A percentile compares a stretch with the other conserved stretches of the same genome.
Conservation (phyloP, 139 green algal genomes). For the Picochlorum sp. region DNA sequence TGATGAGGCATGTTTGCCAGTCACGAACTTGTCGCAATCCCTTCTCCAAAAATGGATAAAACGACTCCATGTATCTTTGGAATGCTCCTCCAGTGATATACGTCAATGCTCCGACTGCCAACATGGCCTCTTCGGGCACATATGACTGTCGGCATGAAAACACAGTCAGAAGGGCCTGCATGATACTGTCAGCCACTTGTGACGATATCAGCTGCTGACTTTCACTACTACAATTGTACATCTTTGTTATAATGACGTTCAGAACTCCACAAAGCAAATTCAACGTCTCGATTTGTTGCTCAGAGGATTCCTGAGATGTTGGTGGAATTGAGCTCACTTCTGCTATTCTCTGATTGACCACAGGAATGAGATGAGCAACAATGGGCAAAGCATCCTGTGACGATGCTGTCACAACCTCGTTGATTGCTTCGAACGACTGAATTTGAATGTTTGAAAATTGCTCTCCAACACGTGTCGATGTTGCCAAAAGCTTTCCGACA, state of each 20-base stretch:
- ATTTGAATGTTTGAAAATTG: conserved; percentile 50
- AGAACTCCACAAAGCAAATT: conserved; percentile 89
- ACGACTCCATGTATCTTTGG: conserved; percentile 83
- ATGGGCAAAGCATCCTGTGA: conserved; percentile 63
- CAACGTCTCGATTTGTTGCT: conserved; percentile 65
- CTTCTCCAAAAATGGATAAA: conserved; percentile 73
- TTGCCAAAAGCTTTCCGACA: conserved; percentile 65
- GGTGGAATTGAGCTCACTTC: conserved; percentile 5
- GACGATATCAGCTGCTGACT: conserved; percentile 51
- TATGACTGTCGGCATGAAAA: conserved; percentile 29
- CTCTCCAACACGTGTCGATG: conserved; percentile 9
- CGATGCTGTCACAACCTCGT: conserved; percentile 78
- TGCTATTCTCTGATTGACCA: conserved; percentile 66
- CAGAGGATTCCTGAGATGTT: conserved; percentile 18
- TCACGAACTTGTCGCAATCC: conserved; percentile 82
- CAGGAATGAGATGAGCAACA: conserved; percentile 69
- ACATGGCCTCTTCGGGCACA: conserved; percentile 94
- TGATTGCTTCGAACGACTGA: conserved; percentile 90
- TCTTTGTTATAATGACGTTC: conserved; percentile 77
- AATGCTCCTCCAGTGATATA: conserved; percentile 71
- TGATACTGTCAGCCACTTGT: conserved; percentile 71
- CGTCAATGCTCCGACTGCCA: conserved; percentile 81
- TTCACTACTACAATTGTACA: conserved; percentile 51
- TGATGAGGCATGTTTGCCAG: conserved; percentile 67
- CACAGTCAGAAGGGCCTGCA: conserved; percentile 43